These are phyloP conservation scores for Chaetomiaceae sp. DNA, from an alignment of 2,329 filamentous ascomycete species.

Conservation along the genomic window DNA sequence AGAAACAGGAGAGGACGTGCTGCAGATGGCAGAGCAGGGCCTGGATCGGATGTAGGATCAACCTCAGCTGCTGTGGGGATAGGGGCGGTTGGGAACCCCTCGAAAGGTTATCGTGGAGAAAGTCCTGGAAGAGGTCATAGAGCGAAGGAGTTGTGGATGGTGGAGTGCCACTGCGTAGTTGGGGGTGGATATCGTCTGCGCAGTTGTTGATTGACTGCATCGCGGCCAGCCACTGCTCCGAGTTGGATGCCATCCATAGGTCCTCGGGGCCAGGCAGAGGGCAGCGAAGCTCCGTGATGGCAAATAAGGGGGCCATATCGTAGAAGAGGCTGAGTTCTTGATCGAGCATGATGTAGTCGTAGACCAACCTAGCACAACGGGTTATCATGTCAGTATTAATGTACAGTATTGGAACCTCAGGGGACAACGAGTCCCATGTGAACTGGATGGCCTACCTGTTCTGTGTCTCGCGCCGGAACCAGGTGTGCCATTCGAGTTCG, in stretches of 20 bases:
- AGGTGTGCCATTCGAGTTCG: constrained; percentile 56
- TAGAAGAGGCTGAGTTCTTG: constrained; percentile 66
- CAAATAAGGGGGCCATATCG: constrained; percentile 57
- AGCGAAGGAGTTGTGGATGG: constrained; percentile 54
- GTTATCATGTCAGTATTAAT: too few species aligned
- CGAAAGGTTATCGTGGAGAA: constrained; percentile 59
- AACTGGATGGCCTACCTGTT: constrained; percentile 46
- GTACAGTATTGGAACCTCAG: too few species aligned
- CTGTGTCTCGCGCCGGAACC: constrained; percentile 60
- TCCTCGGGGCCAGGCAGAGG: constrained; percentile 58
- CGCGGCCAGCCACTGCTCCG: constrained; percentile 54
- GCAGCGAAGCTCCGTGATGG: constrained; percentile 59
- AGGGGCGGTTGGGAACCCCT: constrained; percentile 40
- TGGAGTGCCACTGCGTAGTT: constrained; percentile 40
- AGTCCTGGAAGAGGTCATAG: constrained; percentile 61
- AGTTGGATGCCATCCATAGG: constrained; percentile 57
- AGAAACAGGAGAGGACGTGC: constrained; percentile 61
- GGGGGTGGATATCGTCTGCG: constrained; percentile 44
- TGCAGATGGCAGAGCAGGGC: constrained; percentile 59
- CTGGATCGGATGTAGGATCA: constrained; percentile 65
- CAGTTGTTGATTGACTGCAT: constrained; percentile 57
- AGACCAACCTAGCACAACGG: constrained; percentile 51
- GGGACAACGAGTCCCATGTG: too few species aligned
- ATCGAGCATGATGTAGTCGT: constrained; percentile 71
- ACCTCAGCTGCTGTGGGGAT: constrained; percentile 55